Base-by-base conservation (phyloP, 2,329 filamentous ascomycete genomes). In the Ophiocordyceps camponoti-floridani region DNA sequence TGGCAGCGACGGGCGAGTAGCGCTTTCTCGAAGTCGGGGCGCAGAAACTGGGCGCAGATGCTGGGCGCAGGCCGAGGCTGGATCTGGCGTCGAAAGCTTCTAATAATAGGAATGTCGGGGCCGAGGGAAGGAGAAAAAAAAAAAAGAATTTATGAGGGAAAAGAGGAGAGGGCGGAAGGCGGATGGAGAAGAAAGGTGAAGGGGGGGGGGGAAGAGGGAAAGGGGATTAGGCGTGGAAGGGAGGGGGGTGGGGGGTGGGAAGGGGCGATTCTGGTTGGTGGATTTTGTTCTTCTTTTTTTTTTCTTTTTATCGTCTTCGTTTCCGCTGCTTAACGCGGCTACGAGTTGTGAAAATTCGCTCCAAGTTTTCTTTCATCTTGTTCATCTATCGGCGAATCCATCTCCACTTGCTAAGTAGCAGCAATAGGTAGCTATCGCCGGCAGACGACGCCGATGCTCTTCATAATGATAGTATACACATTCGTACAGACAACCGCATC, bases 41-140 rank as follows among this genome's bases (percentile, higher is more conserved):
- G n/a, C n/a, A n/a, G n/a, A n/a, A n/a, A n/a, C n/a, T n/a, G 27
- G 48, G 49, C 52, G 55, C 54, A 56, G 41, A 26, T 44, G 33
- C 33, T 30, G 33, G 43, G 35, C 43, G 56, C 49, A 52, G 50
- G 50, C 56, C 66, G 66, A 65, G 66, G 67, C 64, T 68, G 65
- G 64, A 68, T 64, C 64, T 66, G 63, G 63, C 60, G 63, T 54
- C 64, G 60, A 62, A 59, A 63, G 65, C 56, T 69, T 62, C 67
- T 69, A 70, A 69, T 67, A 66, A 68, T 69, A 70, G 67, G 65
- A 46, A 61, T 66, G 64, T 38, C n/a, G 35, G 35, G 35, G 35
- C 35, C 35, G n/a, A 18, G 4, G 35, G 12, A 14, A n/a, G 4
- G 33, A 14, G 7, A 6, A 4, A 35, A 35, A 35, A n/a, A 35